phyloP scores from a whole-genome alignment of 108 stramenopile species.

The Skeletonema tropicum region DNA sequence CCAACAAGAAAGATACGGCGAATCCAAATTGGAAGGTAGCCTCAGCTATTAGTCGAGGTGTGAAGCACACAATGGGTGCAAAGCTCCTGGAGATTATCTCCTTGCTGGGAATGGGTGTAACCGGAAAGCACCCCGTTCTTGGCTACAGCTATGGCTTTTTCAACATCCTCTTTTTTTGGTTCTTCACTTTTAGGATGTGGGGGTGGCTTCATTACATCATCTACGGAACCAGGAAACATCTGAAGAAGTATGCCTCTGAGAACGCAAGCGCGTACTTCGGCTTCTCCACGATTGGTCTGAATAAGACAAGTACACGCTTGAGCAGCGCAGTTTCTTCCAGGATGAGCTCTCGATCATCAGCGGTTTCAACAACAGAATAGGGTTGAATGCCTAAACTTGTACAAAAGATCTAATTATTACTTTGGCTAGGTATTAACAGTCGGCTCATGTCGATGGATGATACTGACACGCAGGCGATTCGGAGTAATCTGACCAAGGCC shows the following conservation, averaged over 20 bases:
- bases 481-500: too few relatives aligned
- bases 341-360: neutral
- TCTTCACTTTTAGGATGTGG: constrained; percentile 30
- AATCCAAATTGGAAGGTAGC: constrained; percentile 52
- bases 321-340: neutral
- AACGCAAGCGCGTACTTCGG: constrained; percentile 46
- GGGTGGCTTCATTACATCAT: constrained; percentile 45
- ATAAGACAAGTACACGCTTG: constrained; percentile 12
- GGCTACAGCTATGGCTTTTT: constrained; percentile 36
- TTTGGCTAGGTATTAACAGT: too few relatives aligned
- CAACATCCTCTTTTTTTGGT: constrained; percentile 27
- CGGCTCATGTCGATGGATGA: too few relatives aligned
- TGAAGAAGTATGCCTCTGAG: constrained; percentile 35
- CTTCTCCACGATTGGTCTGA: constrained; percentile 46
- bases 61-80: constrained; percentile 5
- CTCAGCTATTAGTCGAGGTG: constrained; percentile 30
- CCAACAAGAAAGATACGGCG: constrained; percentile 29
- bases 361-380: neutral
- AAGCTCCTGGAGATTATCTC: constrained; percentile 32
- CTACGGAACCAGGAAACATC: constrained; percentile 42
- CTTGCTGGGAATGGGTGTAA: constrained; percentile 29
- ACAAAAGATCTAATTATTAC: too few relatives aligned
- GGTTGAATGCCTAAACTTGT: too few relatives aligned
- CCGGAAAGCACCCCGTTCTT: constrained; percentile 10
- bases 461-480: too few relatives aligned